Evolutionary conservation across 441 rosid genomes (phyloP), one percentile per base, ranked within the genome.

Genomic region (Populus hybrid): DNA sequence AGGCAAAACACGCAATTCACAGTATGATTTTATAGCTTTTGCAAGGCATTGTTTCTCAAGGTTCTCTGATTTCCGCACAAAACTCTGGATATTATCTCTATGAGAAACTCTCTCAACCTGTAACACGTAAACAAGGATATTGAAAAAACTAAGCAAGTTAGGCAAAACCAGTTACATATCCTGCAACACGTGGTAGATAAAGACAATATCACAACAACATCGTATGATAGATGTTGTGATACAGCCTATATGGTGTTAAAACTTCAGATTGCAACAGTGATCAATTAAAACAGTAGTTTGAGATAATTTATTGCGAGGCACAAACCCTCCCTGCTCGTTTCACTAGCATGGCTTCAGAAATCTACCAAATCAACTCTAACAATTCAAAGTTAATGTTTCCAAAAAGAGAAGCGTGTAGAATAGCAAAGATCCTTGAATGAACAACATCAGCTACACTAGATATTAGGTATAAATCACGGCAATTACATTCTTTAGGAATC

Each of bases 71-170:
- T 92, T 94, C 77, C 84, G 93, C 65, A 90, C 89, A 79, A 93
- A 92, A 82, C 94, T 91, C 70, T 75, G 87, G 82, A 95, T 80
- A 73, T 87, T 90, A 85, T 95, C 98, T 81, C 92, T 82, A 81
- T 95, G 99, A 24, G 94, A 90, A 82, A 95, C 98, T 81, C 95
- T 86, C 87, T 95, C 98, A 73, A 53, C 95, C 85, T 86, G 92
- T 97, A 74, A 94, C 80, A 75, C 40, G 75, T 65, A 65, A 77
- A 65, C 10, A 21, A 1, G 18, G 19, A 18, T 76, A 53, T 2
- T 6, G 16, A 26, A 93, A 30, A 66, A 38, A 69, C 42, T 65
- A 9, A 71, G 34, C 74, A 23, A 42, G 70, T 34, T 63, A 50
- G 8, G 21, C 30, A 26, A 18, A 12, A 32, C 34, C 64, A 72